These are phyloP conservation scores for Aspergillus sclerotialis DNA, from an alignment of 2,329 filamentous ascomycete species.

Conservation along the genomic window DNA sequence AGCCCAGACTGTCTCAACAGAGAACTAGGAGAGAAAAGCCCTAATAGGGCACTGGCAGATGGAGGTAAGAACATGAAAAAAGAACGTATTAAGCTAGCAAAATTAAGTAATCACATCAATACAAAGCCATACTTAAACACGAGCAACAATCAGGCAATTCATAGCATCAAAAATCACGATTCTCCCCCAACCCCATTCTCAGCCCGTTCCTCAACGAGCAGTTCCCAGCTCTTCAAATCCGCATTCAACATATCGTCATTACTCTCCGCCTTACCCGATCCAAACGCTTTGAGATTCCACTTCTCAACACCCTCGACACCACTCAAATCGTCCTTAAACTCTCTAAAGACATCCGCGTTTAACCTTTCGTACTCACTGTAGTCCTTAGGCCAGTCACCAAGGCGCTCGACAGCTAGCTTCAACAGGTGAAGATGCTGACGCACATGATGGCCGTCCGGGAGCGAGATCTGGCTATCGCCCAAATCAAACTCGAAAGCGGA, in stretches of 20 bases:
- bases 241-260: constrained; percentile 20
- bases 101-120: too few species aligned
- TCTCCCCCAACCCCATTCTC: not conserved
- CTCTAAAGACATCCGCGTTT: constrained; percentile 38
- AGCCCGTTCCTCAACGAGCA: constrained; percentile 1
- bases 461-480: too few species aligned
- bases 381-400: constrained; percentile 40
- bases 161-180: too few species aligned
- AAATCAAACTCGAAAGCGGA: constrained; percentile 17
- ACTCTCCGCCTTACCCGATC: constrained; percentile 40
- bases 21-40: too few species aligned
- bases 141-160: too few species aligned
- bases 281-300: constrained; percentile 42
- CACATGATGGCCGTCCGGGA: constrained; percentile 22
- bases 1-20: too few species aligned
- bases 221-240: constrained; percentile 1
- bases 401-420: constrained; percentile 33
- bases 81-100: too few species aligned
- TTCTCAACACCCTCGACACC: constrained; percentile 41
- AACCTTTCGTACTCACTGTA: constrained; percentile 43
- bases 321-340: constrained; percentile 34
- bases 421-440: constrained; percentile 32
- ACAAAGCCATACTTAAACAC: too few species aligned
- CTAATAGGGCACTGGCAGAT: too few species aligned
- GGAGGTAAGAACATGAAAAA: too few species aligned